These are phyloP conservation scores for Neltuma alba DNA, from an alignment of 306 rosid species.

Conservation along the genomic window DNA sequence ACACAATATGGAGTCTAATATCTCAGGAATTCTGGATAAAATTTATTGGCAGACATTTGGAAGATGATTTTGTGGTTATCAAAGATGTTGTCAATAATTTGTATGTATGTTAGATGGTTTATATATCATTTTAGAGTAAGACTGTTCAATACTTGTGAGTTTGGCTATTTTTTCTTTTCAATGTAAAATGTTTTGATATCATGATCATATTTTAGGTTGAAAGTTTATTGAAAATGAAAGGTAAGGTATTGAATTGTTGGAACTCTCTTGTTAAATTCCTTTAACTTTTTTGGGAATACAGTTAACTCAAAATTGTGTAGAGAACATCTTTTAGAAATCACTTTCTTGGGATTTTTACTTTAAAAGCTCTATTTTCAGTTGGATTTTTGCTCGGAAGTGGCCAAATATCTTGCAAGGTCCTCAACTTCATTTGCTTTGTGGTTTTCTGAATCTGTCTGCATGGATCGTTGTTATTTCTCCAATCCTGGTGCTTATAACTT, in stretches of 20 bases:
- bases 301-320: neutral
- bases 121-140: neutral
- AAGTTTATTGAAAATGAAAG: neutral
- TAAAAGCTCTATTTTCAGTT: conserved; percentile 57
- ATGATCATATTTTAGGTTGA: neutral
- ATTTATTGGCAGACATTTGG: neutral
- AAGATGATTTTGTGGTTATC: neutral
- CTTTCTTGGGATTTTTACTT: conserved; percentile 5
- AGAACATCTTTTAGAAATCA: neutral
- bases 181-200: conserved; percentile 2
- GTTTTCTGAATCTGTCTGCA: conserved; percentile 82
- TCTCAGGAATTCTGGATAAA: neutral
- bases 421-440: conserved; percentile 83
- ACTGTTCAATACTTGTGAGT: neutral
- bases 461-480: conserved; percentile 94
- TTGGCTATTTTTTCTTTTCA: neutral
- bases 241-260: neutral
- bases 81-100: neutral
- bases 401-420: conserved; percentile 94
- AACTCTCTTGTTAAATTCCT: neutral
- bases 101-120: neutral
- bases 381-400: conserved; percentile 99
- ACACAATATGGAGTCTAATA: neutral
- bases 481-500: conserved; percentile 71
- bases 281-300: neutral